These are phyloP conservation scores for Porpolomopsis calyptriformis DNA, from an alignment of 768 basidiomycete species.

Conservation along the genomic window DNA sequence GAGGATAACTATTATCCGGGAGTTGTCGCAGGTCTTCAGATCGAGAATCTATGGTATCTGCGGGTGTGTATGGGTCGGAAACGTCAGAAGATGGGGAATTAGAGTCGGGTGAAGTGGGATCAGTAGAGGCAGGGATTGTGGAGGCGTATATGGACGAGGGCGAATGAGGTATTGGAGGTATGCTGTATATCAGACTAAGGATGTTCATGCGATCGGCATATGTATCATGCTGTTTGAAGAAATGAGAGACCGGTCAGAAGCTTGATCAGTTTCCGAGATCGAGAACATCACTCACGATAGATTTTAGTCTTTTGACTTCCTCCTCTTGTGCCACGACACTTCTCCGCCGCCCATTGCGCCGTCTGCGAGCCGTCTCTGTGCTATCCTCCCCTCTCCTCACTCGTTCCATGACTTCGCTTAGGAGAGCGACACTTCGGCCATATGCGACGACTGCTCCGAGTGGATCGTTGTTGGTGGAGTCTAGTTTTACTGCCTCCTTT, in stretches of 20 bases:
- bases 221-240: conserved; percentile 66
- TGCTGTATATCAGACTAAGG: conserved; percentile 79
- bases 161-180: conserved; percentile 64
- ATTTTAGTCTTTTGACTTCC: conserved; percentile 75
- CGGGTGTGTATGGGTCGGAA: conserved; percentile 2
- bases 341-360: conserved; percentile 50
- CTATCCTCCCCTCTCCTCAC: conserved; percentile 80
- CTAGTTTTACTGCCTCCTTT: conserved; percentile 80
- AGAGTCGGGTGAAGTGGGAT: conserved; percentile 37
- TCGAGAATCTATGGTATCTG: conserved; percentile 23
- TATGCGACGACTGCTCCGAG: conserved; percentile 85
- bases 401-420: conserved; percentile 88
- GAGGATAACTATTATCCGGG: conserved; percentile 14
- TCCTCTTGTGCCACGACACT: conserved; percentile 87
- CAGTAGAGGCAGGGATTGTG: conserved; percentile 32
- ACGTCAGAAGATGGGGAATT: conserved; percentile 21
- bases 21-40: conserved; percentile 26
- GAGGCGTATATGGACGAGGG: conserved; percentile 23
- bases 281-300: conserved; percentile 55
- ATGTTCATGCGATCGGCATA: conserved; percentile 94
- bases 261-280: conserved; percentile 4
- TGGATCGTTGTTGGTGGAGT: conserved; percentile 81
- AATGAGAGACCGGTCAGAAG: background rate
- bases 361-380: conserved; percentile 45
- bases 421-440: conserved; percentile 71